phyloP scores from a whole-genome alignment of 768 basidiomycete species.

The Boletellus ananas region DNA sequence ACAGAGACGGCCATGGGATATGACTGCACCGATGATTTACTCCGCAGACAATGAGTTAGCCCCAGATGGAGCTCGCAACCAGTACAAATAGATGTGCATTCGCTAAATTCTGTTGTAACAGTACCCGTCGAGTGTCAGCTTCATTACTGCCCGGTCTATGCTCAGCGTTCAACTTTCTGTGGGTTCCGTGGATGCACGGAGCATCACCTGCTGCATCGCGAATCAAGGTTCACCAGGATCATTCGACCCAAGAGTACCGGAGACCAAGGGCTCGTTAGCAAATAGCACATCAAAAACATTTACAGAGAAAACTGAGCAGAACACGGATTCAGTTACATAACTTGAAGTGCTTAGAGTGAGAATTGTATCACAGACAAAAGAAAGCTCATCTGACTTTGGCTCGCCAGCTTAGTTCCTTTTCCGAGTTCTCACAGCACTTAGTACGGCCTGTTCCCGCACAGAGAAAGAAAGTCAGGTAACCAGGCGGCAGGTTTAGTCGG shows the following conservation, averaged over 20 bases:
- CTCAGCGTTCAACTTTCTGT: too few relatives aligned
- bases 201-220: neutral
- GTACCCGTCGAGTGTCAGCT: slow-evolving; percentile 50
- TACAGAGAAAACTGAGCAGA: slow-evolving; percentile 36
- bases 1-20: too few relatives aligned
- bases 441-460: neutral
- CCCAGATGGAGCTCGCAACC: slow-evolving; percentile 42
- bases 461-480: neutral
- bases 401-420: neutral
- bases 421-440: neutral
- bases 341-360: slow-evolving; percentile 40
- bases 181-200: slow-evolving; percentile 35
- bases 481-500: neutral
- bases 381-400: neutral
- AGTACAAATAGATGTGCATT: slow-evolving; percentile 84
- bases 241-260: slow-evolving; percentile 75
- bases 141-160: too few relatives aligned
- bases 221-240: slow-evolving; percentile 66
- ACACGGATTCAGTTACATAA: too few relatives aligned
- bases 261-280: slow-evolving; percentile 40
- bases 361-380: too few relatives aligned
- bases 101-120: slow-evolving; percentile 77
- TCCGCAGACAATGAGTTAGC: neutral
- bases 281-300: slow-evolving; percentile 3
- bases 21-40: neutral